These are phyloP conservation scores for Artomyces pyxidatus DNA, from an alignment of 768 basidiomycete species.

Conservation along the genomic window DNA sequence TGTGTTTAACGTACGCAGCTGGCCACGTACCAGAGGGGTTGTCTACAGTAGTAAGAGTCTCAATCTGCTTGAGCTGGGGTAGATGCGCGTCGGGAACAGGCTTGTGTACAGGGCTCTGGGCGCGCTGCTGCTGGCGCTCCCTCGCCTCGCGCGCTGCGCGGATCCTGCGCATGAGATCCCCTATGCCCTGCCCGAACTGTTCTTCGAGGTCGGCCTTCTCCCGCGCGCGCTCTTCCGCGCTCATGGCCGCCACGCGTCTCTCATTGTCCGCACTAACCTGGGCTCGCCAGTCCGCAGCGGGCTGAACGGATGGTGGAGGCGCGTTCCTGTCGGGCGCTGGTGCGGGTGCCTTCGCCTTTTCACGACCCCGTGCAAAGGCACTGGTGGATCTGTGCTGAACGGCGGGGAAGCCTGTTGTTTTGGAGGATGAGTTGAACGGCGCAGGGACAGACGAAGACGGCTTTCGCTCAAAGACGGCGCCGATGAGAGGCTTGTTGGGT, in stretches of 20 bases:
- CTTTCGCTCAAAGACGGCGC: slow-evolving; percentile 40
- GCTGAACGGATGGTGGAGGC: slow-evolving; percentile 15
- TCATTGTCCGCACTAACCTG: slow-evolving; percentile 65
- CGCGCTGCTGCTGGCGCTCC: slow-evolving; percentile 1
- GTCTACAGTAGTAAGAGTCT: not conserved
- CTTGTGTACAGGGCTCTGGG: not conserved
- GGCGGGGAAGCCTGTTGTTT: slow-evolving; percentile 31
- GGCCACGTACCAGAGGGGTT: too few species aligned
- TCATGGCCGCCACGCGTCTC: slow-evolving; percentile 55
- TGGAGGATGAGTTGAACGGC: slow-evolving; percentile 15
- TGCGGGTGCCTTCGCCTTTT: slow-evolving; percentile 12
- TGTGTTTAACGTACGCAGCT: too few species aligned
- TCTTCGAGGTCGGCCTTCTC: slow-evolving; percentile 62
- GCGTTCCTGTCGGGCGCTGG: slow-evolving; percentile 14
- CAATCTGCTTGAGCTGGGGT: not conserved
- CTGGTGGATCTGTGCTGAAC: slow-evolving; percentile 35
- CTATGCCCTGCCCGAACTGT: slow-evolving; percentile 60
- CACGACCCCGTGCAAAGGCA: slow-evolving; percentile 29
- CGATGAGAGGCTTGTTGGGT: slow-evolving; percentile 25
- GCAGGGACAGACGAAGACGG: slow-evolving; percentile 18
- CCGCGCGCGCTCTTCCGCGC: slow-evolving; percentile 55
- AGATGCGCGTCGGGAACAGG: not conserved
- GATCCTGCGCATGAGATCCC: slow-evolving; percentile 51
- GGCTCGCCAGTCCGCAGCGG: slow-evolving; percentile 35
- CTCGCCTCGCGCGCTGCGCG: slow-evolving; percentile 37